Evolutionary conservation across 2,329 filamentous ascomycete genomes (phyloP).

Genomic region (Rhynchosporium agropyri): DNA sequence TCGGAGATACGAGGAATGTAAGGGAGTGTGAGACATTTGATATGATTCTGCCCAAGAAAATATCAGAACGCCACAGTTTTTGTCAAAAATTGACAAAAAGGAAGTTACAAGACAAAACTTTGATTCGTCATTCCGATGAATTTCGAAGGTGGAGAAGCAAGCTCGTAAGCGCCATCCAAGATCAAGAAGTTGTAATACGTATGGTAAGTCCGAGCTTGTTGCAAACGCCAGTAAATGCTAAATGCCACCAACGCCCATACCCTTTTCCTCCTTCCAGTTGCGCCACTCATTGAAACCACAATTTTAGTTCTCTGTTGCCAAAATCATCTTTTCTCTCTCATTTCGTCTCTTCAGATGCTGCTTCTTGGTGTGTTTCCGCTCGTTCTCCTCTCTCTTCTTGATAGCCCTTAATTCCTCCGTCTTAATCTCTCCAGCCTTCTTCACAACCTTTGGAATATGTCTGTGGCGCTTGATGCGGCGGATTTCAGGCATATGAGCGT

Average conservation of each 20-base stretch:
- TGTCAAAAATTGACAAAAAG: neutral
- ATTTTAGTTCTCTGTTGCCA: slow-evolving; percentile 52
- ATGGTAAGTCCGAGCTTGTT: neutral
- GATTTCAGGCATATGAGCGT: slow-evolving; percentile 95
- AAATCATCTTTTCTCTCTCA: slow-evolving; percentile 91
- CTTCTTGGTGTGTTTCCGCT: slow-evolving; percentile 87
- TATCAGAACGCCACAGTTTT: slow-evolving; percentile 1
- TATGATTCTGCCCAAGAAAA: neutral
- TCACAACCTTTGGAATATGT: slow-evolving; percentile 88
- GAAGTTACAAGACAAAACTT: neutral
- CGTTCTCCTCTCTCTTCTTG: slow-evolving; percentile 92
- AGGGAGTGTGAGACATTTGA: neutral
- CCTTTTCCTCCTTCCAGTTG: slow-evolving; percentile 12
- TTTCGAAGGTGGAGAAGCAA: too few species aligned
- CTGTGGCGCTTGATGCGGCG: slow-evolving; percentile 86
- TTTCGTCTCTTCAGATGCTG: slow-evolving; percentile 71
- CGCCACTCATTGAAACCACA: slow-evolving; percentile 8
- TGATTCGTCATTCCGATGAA: neutral
- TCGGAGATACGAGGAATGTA: neutral
- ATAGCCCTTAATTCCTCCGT: slow-evolving; percentile 81
- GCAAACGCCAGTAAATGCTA: slow-evolving; percentile 24
- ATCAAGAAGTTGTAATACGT: neutral
- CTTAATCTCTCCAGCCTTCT: slow-evolving; percentile 97
- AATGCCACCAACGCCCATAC: slow-evolving; percentile 16
- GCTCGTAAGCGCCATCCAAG: neutral